These are phyloP conservation scores for Pedinophyceae sp. DNA, from an alignment of 139 green algal species.

Conservation along the genomic window DNA sequence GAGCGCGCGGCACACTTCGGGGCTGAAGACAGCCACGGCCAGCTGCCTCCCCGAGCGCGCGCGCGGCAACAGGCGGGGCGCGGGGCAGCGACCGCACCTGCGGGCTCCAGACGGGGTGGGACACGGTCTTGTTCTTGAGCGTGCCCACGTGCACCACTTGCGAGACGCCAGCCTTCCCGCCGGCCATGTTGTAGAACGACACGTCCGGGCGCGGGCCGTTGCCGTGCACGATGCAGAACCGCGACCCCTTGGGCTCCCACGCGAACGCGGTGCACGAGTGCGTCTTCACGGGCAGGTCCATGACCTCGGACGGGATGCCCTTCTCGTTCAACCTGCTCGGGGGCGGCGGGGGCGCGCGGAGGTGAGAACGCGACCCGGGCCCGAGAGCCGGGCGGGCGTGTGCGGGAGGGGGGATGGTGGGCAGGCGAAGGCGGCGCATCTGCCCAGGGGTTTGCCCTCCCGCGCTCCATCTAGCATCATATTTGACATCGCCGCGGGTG, in stretches of 20 bases:
- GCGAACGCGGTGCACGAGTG: constrained; percentile 50
- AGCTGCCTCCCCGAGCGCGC: constrained; percentile 51
- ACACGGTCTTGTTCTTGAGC: background rate
- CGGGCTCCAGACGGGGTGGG: background rate
- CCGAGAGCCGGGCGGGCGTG: no score
- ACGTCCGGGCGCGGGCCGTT: constrained; percentile 62
- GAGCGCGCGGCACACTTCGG: background rate
- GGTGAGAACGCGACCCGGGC: no score
- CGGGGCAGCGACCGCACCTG: no score
- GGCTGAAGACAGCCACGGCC: constrained; percentile 60
- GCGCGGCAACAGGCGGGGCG: background rate
- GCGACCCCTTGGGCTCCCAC: constrained; percentile 86
- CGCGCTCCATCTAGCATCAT: no score
- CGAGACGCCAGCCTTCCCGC: constrained; percentile 28
- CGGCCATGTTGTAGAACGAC: constrained; percentile 86
- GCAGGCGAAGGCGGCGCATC: constrained; percentile 16
- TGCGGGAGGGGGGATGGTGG: no score
- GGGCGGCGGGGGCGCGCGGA: no score
- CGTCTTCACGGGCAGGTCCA: constrained; percentile 54
- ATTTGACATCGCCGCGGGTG: no score
- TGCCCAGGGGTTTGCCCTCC: constrained; percentile 69
- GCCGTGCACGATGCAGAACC: constrained; percentile 84
- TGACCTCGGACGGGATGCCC: constrained; percentile 27
- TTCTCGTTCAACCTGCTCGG: background rate
- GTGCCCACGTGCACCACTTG: constrained; percentile 25